A percentile compares a stretch with the other conserved stretches of the same genome.
Evolutionary conservation across 2,329 filamentous ascomycete species (phyloP).

Genomic region (Rhynchosporium graminicola): DNA sequence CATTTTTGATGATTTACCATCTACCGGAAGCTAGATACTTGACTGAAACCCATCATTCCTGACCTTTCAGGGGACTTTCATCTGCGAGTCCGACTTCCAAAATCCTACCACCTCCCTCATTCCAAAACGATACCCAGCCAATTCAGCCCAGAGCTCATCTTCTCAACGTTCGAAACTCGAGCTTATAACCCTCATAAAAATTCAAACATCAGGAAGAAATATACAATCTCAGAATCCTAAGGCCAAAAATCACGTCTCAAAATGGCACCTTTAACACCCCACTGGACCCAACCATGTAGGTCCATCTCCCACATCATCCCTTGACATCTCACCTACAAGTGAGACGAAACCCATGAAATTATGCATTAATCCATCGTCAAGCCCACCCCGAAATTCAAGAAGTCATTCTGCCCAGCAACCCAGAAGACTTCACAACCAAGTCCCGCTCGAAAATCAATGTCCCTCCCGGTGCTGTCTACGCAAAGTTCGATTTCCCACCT

Average conservation of each 20-base stretch:
- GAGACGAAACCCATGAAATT: neutral
- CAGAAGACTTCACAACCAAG: slow-evolving; percentile 56
- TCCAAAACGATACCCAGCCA: neutral
- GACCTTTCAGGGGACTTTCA: neutral
- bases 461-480: slow-evolving; percentile 64
- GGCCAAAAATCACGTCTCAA: slow-evolving; percentile 9
- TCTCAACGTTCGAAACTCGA: no score
- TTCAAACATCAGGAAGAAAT: neutral
- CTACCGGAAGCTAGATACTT: neutral
- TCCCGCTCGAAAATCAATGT: slow-evolving; percentile 57
- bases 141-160: no score
- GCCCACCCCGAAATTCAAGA: slow-evolving; percentile 58
- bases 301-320: neutral
- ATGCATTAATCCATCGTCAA: neutral
- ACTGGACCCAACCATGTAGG: slow-evolving; percentile 57
- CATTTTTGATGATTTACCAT: neutral
- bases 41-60: neutral
- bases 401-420: slow-evolving; percentile 49
- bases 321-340: neutral
- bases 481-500: slow-evolving; percentile 65
- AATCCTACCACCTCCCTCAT: neutral
- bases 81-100: no score
- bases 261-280: slow-evolving; percentile 58
- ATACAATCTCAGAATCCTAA: neutral
- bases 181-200: no score